Base-by-base conservation (phyloP, 176 grass and related monocot species). In the Cenchrus fungigraminus region DNA sequence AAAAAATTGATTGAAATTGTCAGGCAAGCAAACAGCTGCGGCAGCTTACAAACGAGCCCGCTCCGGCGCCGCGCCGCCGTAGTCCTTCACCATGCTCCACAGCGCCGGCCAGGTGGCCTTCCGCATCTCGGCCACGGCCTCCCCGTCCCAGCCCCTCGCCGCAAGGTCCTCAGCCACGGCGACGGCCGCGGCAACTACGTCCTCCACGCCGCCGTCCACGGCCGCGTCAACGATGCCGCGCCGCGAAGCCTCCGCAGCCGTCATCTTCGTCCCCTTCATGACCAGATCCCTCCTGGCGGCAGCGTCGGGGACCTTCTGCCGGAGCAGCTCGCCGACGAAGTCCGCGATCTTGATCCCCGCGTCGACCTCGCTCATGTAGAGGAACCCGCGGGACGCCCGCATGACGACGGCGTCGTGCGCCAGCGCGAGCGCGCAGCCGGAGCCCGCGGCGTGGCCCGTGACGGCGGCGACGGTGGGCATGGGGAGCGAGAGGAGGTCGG, bases 351-450 rank as follows among this genome's bases (percentile, higher is more conserved):
- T 87, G 42, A 95, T 19, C 25, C 93, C 91, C 4, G 84, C 79
- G 83, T 98, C 85, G 34, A 98, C 86, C 85, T 98, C 93, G 79
- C 93, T 92, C 93, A 93, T 93, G 93, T 98, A 95, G 63, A 98
- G 79, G 92, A 95, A 79, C 9, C 95, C 93, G 65, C 93, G 87
- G 12, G 92, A 86, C 17, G 42, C 77, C 52, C 95, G 91, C 92
- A 98, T 98, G n/a, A 93, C 82, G 53, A 69, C 25, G 81, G 90
- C 74, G 84, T 98, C 92, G 88, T 95, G 91, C 7, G 46, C 76
- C 42, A 93, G 78, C 3, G 71, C 91, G 6, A 93, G 88, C 42
- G 60, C 67, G 73, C 85, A 79, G 11, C 88, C 91, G 6, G 82
- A 79, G 0, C 82, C 88, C 46, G 88, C 56, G 20, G 85, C 88